phyloP scores from a whole-genome alignment of 345 rosid genomes.

The Nasturtium officinale region DNA sequence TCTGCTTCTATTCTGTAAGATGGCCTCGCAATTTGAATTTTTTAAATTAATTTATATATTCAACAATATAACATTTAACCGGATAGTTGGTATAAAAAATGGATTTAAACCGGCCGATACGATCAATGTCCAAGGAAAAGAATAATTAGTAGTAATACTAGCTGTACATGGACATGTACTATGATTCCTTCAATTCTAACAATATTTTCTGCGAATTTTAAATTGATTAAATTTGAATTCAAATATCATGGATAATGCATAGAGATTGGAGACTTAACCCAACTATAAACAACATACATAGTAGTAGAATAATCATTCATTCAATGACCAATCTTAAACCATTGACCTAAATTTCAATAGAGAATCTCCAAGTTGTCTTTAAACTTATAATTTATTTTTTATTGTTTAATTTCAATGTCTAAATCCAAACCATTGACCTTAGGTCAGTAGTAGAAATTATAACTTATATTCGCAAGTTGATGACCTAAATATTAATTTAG shows the following conservation, averaged over 20 bases:
- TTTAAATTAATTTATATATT: not conserved
- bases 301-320: slow-evolving; percentile 25
- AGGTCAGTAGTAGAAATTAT: slow-evolving; percentile 33
- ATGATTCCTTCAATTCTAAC: slow-evolving; percentile 33
- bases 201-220: slow-evolving; percentile 2
- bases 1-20: not conserved
- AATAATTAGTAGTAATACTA: slow-evolving; percentile 11
- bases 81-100: slow-evolving; percentile 12
- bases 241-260: slow-evolving; percentile 36
- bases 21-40: slow-evolving; percentile 10
- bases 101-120: slow-evolving; percentile 27
- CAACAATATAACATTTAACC: not conserved
- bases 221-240: slow-evolving; percentile 30
- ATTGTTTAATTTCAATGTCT: slow-evolving; percentile 42
- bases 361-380: slow-evolving; percentile 53
- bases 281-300: not conserved
- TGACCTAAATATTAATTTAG: not conserved
- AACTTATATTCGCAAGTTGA: slow-evolving; percentile 33
- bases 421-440: slow-evolving; percentile 46
- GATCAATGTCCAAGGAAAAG: slow-evolving; percentile 9
- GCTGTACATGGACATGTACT: slow-evolving; percentile 35
- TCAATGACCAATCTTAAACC: slow-evolving; percentile 47
- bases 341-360: slow-evolving; percentile 52
- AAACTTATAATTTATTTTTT: slow-evolving; percentile 33
- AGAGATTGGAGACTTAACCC: slow-evolving; percentile 37